Evolutionary conservation across 1,139 yeast genomes (phyloP).

Genomic region (Barnettozyma hawaiiensis): DNA sequence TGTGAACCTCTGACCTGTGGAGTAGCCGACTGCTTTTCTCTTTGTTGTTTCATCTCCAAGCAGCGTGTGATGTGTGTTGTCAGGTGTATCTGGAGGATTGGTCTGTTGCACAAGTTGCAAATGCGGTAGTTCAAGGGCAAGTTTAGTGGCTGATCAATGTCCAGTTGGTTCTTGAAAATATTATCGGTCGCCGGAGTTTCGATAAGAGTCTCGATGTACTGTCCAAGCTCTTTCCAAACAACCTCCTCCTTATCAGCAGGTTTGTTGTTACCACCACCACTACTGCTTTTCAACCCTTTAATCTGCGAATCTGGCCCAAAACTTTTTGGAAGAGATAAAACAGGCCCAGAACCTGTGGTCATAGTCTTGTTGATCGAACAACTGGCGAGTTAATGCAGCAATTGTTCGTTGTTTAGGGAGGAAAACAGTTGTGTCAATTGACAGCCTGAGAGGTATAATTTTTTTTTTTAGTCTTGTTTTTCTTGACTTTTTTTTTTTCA

Average conservation of each 20-base stretch:
- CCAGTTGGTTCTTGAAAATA: constrained; percentile 24
- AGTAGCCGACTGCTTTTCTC: constrained; percentile 28
- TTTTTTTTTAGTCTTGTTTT: not conserved
- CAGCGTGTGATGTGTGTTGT: constrained; percentile 44
- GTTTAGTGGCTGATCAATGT: constrained; percentile 37
- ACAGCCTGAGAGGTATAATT: not conserved
- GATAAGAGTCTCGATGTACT: constrained; percentile 45
- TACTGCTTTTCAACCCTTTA: constrained; percentile 18
- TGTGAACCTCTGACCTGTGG: not conserved
- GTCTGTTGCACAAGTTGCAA: constrained; percentile 62
- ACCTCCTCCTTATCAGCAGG: constrained; percentile 7
- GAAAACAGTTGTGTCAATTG: not conserved
- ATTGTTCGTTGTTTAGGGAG: not conserved
- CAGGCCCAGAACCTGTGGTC: constrained; percentile 23
- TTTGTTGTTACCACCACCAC: not conserved
- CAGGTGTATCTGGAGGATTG: constrained; percentile 47
- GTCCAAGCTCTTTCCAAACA: constrained; percentile 59
- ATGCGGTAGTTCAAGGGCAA: constrained; percentile 50
- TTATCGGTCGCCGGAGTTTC: constrained; percentile 30
- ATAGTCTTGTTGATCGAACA: constrained; percentile 9
- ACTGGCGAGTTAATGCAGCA: not conserved
- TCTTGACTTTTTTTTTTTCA: too few relatives aligned
- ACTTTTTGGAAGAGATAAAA: constrained; percentile 16
- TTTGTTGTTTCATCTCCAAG: constrained; percentile 40
- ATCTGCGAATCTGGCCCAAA: constrained; percentile 25